Evolutionary conservation across 805 yeast species (phyloP), one percentile per base, ranked within the genome.

Genomic region (Kuraishia molischiana): DNA sequence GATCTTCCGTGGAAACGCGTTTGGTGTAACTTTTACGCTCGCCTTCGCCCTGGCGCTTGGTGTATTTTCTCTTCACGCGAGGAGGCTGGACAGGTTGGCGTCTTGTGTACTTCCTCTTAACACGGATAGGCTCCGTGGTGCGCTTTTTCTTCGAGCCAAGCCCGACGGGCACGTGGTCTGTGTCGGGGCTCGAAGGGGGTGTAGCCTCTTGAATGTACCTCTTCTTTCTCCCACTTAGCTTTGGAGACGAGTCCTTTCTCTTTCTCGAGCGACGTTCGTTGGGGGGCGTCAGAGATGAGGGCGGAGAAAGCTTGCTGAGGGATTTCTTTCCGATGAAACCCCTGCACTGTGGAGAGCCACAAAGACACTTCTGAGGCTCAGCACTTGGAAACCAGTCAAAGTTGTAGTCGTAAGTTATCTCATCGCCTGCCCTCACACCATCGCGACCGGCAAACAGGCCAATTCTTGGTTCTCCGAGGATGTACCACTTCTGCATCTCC

Each of bases 401-500:
- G 41, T 69, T 69, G 43, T 71, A 70, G 48, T 70, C 72, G 43
- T 68, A 68, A 4, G 69, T 64, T 21, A 70, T 49, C 42, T 71
- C 76, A 10, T 62, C 62, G 22, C 71, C 73, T 5, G 56, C 49
- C 2, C 41, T 33, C 4, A 70, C 63, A 2, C 51, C 51, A 13
- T 51, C 45, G n/a, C 53, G 50, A 4, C 59, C 61, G 11, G 72
- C 72, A 46, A 67, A 69, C 13, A 70, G 47, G 0, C 73, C 74
- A 39, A 69, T 60, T 30, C 67, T 50, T 4, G 74, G 72, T 40
- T 52, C 57, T n/a, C 58, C 66, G 35, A 64, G 53, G 26, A 67
- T 70, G 14, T 53, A 55, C 74, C 74, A 70, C 42, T 67, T 66
- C 49, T 70, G 69, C 57, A 70, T 68, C 34, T 59, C 64, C 19